Conservation (phyloP, 371 early-diverging fungal species). For the Mortierella sp. region DNA sequence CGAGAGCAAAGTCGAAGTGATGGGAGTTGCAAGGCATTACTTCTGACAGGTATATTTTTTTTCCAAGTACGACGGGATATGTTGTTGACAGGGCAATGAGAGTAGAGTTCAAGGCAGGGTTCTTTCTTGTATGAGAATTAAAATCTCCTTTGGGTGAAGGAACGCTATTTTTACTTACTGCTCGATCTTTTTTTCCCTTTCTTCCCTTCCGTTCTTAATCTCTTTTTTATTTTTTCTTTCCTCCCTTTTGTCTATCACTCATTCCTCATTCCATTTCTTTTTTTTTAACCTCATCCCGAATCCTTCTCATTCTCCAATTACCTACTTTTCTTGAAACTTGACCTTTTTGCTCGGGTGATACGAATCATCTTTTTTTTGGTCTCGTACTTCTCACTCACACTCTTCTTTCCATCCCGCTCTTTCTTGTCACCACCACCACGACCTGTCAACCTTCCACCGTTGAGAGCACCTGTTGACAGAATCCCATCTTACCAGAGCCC, state of each 20-base stretch:
- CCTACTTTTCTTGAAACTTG: too few species aligned
- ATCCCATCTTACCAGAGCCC: slow-evolving; percentile 4
- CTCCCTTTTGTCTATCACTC: background rate
- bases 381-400: background rate
- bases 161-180: background rate
- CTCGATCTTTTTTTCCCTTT: background rate
- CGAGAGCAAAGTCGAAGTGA: background rate
- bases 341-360: too few species aligned
- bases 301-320: too few species aligned
- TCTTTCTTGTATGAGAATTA: background rate
- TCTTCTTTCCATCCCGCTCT: too few species aligned
- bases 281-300: background rate
- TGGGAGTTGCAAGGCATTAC: too few species aligned
- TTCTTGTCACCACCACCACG: too few species aligned
- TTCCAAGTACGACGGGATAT: too few species aligned
- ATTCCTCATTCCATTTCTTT: background rate
- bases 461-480: background rate
- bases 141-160: background rate
- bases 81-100: background rate
- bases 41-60: too few species aligned
- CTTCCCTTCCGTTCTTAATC: background rate
- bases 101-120: background rate
- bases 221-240: background rate
- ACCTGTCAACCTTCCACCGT: too few species aligned
- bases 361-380: background rate